Conservation (phyloP, 345 rosid species). For the Gossypium ekmanianum region DNA sequence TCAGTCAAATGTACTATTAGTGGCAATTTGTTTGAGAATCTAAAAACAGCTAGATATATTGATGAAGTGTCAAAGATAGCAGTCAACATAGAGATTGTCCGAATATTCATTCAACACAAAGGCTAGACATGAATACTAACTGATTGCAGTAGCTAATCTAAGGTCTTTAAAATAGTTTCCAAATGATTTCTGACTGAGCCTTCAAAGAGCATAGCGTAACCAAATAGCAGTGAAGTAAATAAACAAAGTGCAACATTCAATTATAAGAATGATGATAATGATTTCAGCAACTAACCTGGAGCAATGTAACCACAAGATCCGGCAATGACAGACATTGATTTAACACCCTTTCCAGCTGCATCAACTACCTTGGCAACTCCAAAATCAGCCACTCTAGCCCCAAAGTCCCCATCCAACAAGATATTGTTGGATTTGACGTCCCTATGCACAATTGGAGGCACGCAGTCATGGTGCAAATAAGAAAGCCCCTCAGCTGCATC, state of each 20-base stretch:
- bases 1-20: too few relatives aligned
- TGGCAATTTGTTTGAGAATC: not conserved
- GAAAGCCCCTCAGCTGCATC: slow-evolving; percentile 98
- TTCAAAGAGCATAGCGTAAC: not conserved
- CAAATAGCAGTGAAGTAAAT: not conserved
- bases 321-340: slow-evolving; percentile 93
- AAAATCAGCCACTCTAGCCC: slow-evolving; percentile 94
- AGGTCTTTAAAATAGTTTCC: not conserved
- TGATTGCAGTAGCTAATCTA: not conserved
- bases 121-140: not conserved
- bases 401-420: slow-evolving; percentile 77
- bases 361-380: slow-evolving; percentile 91
- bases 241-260: not conserved
- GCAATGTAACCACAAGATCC: slow-evolving; percentile 99
- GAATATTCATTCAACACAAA: not conserved
- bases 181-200: not conserved
- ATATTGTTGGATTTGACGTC: slow-evolving; percentile 96
- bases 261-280: not conserved
- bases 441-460: slow-evolving; percentile 90
- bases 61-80: not conserved
- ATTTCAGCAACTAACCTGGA: slow-evolving; percentile 60
- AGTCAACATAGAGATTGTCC: not conserved
- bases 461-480: slow-evolving; percentile 92
- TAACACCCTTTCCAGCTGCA: slow-evolving; percentile 57
- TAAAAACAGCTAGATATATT: not conserved